Percentiles rank a stretch among this genome's conserved stretches.
Conservation (phyloP, 345 rosid species). For the Xanthoceras sorbifolium region DNA sequence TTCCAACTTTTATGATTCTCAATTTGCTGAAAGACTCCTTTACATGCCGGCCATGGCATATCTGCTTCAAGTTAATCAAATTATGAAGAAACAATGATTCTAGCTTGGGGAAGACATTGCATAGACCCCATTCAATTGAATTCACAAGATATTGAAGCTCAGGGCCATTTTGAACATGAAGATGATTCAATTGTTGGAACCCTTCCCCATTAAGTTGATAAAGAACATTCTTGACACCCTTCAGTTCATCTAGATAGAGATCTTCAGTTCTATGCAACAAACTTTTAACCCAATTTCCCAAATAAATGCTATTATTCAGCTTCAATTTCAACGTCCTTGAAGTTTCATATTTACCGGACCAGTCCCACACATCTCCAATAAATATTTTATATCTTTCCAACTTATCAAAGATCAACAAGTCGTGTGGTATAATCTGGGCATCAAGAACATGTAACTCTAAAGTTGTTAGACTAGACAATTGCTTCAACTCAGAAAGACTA, state of each 20-base stretch:
- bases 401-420: neutral
- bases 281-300: neutral
- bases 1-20: neutral
- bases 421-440: conserved; percentile 6
- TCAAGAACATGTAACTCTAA: conserved; percentile 6
- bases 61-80: conserved; percentile 24
- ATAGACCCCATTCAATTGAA: neutral
- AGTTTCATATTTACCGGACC: neutral
- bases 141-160: conserved; percentile 5
- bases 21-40: conserved; percentile 15
- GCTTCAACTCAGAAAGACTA: conserved; percentile 24
- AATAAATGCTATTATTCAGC: neutral
- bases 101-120: neutral
- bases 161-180: conserved; percentile 12
- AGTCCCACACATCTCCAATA: neutral
- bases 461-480: conserved; percentile 8
- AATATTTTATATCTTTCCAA: neutral
- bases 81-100: conserved; percentile 5
- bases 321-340: conserved; percentile 13
- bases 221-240: neutral
- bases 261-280: conserved; percentile 16
- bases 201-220: conserved; percentile 21
- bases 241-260: conserved; percentile 6
- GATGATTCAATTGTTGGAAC: conserved; percentile 23
- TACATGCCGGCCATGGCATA: conserved; percentile 8